phyloP scores from a whole-genome alignment of 129 eudicot genomes.

The Ambrosia trifida region DNA sequence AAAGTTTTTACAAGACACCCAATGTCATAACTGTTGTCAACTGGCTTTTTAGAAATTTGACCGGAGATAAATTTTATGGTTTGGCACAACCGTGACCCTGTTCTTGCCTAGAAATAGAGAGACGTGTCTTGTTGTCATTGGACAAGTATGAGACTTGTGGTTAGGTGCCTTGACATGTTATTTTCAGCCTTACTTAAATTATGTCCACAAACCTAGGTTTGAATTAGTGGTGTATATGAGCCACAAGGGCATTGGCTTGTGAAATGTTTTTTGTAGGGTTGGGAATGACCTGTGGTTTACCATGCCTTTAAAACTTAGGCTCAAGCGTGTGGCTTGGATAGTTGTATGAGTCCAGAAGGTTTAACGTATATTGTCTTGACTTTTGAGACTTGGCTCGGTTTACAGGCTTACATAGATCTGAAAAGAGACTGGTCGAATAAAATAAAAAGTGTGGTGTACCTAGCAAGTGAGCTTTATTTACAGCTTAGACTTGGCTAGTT shows the following conservation, averaged over 20 bases:
- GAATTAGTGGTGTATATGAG: slow-evolving; percentile 10
- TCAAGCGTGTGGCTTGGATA: slow-evolving; percentile 2
- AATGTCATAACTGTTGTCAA: slow-evolving; percentile 14
- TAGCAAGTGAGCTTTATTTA: background rate
- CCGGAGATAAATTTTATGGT: slow-evolving; percentile 22
- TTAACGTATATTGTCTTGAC: background rate
- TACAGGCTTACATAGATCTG: background rate
- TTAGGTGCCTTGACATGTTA: slow-evolving; percentile 19
- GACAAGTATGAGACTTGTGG: slow-evolving; percentile 25
- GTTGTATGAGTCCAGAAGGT: background rate
- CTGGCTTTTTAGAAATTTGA: slow-evolving; percentile 33
- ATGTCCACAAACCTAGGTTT: slow-evolving; percentile 28
- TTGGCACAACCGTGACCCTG: slow-evolving; percentile 19
- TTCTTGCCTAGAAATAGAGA: slow-evolving; percentile 29
- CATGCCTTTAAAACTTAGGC: background rate
- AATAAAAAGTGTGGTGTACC: background rate
- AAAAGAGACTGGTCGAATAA: background rate
- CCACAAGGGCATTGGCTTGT: slow-evolving; percentile 10
- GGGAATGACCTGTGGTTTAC: background rate
- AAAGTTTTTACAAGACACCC: slow-evolving; percentile 29
- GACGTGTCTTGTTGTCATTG: slow-evolving; percentile 19
- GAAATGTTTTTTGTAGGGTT: background rate
- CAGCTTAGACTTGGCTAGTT: background rate
- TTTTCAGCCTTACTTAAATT: slow-evolving; percentile 26
- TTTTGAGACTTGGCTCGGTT: slow-evolving; percentile 15